phyloP scores from a whole-genome alignment of 805 yeast genomes.

The Candida golubevii region DNA sequence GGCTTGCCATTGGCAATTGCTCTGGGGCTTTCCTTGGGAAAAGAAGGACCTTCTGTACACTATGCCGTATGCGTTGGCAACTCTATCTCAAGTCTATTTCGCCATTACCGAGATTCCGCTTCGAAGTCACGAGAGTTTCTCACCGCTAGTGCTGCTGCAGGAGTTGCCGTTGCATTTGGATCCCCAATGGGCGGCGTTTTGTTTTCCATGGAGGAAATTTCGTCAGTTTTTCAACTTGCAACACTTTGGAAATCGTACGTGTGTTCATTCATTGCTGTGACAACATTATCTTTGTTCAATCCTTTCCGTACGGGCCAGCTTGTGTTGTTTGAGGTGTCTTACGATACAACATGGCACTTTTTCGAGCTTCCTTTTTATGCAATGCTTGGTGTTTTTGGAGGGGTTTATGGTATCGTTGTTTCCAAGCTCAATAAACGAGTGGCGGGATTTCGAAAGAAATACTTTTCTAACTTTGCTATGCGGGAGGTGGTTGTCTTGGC shows the following conservation, averaged over 20 bases:
- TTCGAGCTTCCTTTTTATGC: conserved; percentile 80
- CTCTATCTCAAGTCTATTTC: conserved; percentile 56
- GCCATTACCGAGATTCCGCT: conserved; percentile 42
- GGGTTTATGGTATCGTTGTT: conserved; percentile 78
- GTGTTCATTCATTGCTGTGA: conserved; percentile 84
- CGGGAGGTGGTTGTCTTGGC: conserved; percentile 71
- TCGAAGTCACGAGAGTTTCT: conserved; percentile 54
- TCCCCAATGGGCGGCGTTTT: conserved; percentile 95
- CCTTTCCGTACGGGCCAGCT: conserved; percentile 95
- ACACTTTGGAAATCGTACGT: conserved; percentile 91
- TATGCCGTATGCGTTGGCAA: conserved; percentile 96
- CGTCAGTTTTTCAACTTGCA: conserved; percentile 64
- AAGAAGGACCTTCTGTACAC: conserved; percentile 98
- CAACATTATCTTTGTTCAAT: conserved; percentile 72
- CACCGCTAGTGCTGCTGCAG: conserved; percentile 93
- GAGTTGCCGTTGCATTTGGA: conserved; percentile 98
- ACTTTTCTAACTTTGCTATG: conserved; percentile 52
- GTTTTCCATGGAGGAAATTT: conserved; percentile 88
- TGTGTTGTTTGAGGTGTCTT: conserved; percentile 87
- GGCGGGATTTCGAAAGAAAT: conserved; percentile 72
- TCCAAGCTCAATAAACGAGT: conserved; percentile 71
- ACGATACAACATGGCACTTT: conserved; percentile 80
- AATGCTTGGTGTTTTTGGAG: conserved; percentile 84
- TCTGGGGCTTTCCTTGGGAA: conserved; percentile 90
- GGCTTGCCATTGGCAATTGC: conserved; percentile 89